Evolutionary conservation across 345 rosid genomes (phyloP), one percentile per base, ranked within the genome.

Genomic region (Eucalyptus polybractea): DNA sequence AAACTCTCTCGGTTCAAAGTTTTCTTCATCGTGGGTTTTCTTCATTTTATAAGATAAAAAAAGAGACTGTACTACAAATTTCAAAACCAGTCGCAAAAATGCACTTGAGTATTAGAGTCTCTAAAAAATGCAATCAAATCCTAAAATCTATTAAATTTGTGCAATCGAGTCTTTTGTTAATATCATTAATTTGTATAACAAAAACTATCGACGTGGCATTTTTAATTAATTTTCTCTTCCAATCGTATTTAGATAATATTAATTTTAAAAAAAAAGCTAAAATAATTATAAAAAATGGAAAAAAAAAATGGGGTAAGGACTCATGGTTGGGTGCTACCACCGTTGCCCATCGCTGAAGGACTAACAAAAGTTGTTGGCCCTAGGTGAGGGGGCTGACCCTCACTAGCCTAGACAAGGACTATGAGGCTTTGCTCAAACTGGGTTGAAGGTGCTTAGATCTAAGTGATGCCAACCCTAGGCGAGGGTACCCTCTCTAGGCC

Each of bases 81-180:
- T 8, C 10, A 56, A 24, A 56, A 24, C 3, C 5, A 0, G 1
- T 1, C 1, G 0, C 5, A 27, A 25, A 12, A 60, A 6, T 60
- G 7, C 4, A 60, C 7, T 60, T 60, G 1, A 60, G 14, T 60
- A 25, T 12, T 60, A 60, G 27, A 60, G 6, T 1, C n/a, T 60
- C 13, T 27, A 27, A 27, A 27, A 60, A 6, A 4, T 60, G 0
- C 0, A 60, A 27, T 27, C 4, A 60, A 12, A 25, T 60, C 14
- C 0, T 0, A 1, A 27, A 60, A 60, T 7, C 2, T 60, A 1
- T 60, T 0, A 60, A 60, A 27, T 60, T 60, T 0, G 1, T 60
- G 1, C 7, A 25, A 25, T 60, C 7, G 0, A 60, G 31, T 25
- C 1, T 25, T 60, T 27, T 0, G 0, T 60, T 60, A 60, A 60